Evolutionary conservation across 2,329 filamentous ascomycete species (phyloP), one percentile per base, ranked within the genome.

Genomic region (Botrytis cinerea): DNA sequence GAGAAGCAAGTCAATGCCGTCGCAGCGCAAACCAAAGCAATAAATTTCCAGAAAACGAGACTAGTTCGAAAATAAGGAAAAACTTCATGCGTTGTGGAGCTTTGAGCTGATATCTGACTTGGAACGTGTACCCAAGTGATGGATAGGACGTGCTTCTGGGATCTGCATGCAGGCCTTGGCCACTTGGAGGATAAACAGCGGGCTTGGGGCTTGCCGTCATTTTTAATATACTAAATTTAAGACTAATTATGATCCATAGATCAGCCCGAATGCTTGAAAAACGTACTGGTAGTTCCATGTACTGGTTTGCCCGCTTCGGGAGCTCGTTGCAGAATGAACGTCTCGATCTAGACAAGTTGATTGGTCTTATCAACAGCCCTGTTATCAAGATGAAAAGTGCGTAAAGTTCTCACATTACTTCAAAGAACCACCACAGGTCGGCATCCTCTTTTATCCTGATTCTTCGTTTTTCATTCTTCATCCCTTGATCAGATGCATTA

Each of bases 231-330:
- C 25, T 54, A 22, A 43, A 68, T 1, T 40, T n/a, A 28, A 68
- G 35, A 54, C 35, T 54, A 68, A 54, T 20, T 40, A 20, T 68
- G 64, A 68, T 54, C 64, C 46, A 68, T 68, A 54, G 35, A 68
- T 68, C 64, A 54, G 64, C 64, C 40, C 40, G 40, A 54, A 28
- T 68, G n/a, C 61, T 28, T 6, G 46, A 20, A 25, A 67, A 68
- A n/a, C 46, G 51, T 68, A 28, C 46, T 68, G 46, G 46, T 54
- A 68, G 46, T 54, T 54, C 46, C 64, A 68, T 68, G 32, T 28
- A 40, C n/a, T 54, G 28, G 16, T 51, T 68, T 54, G 35, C 9
- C 45, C 45, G 9, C 46, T 54, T 68, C 35, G 4, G n/a, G 35
- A 40, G 38, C 20, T 46, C 62, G 18, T 20, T 46, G 43, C 62